Conservation (phyloP, 108 stramenopile species). For the Pseudonitzschia multiseries region DNA sequence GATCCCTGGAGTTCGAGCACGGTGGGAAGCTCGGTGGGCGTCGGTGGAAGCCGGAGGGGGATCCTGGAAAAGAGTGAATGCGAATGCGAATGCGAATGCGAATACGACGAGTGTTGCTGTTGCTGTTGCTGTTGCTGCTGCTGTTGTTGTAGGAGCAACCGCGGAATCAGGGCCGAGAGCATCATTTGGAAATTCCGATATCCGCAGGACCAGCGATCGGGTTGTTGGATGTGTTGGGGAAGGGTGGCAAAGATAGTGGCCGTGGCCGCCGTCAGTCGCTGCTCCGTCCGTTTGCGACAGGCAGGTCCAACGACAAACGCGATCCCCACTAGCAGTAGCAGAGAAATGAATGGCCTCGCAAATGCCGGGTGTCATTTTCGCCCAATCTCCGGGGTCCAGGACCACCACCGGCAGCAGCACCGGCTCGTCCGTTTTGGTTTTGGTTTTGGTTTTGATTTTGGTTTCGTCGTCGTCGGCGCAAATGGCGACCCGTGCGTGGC, state of each 20-base stretch:
- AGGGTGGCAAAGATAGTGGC: background rate
- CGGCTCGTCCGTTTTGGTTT: too few species aligned
- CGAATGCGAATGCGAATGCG: too few species aligned
- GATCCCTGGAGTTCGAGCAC: slow-evolving; percentile 50
- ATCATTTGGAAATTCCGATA: slow-evolving; percentile 84
- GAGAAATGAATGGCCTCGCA: background rate
- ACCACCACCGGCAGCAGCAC: background rate
- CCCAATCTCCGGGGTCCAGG: background rate
- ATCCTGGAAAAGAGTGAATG: slow-evolving; percentile 29
- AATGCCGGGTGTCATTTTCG: background rate
- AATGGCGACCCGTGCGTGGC: too few species aligned
- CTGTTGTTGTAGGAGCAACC: slow-evolving; percentile 17
- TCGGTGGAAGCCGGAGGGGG: slow-evolving; percentile 3
- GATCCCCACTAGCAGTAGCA: background rate
- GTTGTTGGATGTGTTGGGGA: slow-evolving; percentile 53
- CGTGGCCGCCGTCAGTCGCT: too few species aligned
- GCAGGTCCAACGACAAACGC: background rate
- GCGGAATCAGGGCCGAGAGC: slow-evolving; percentile 54
- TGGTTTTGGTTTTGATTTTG: too few species aligned
- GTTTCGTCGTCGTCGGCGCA: too few species aligned
- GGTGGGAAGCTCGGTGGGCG: slow-evolving; percentile 38
- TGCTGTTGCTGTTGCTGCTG: slow-evolving; percentile 5
- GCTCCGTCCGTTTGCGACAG: background rate
- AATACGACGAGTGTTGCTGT: slow-evolving; percentile 1
- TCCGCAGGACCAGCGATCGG: slow-evolving; percentile 81